Evolutionary conservation across 495 filamentous ascomycete species (phyloP), one percentile per base, ranked within the genome.

Genomic region (Daldinia decipiens): DNA sequence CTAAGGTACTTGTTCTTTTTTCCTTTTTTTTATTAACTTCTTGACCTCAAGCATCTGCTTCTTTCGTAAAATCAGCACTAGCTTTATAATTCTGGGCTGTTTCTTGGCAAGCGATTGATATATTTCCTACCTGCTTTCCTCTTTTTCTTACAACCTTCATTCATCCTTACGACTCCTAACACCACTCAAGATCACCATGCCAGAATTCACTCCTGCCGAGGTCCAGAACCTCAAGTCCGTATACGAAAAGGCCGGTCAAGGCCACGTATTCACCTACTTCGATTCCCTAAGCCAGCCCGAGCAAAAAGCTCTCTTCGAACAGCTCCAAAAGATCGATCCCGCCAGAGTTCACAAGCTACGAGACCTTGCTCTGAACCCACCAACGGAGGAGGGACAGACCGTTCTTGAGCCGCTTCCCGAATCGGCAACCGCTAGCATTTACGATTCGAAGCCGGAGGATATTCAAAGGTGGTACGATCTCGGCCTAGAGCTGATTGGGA

Each of bases 181-280:
- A 47, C 27, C 15, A 43, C 4, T 51, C 17, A 65, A 40, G 17
- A 51, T 52, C 24, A 64, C 29, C 38, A 77, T 77, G 75, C 58
- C 83, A 70, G 88, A 92, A 74, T 95, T 94, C 59, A 88, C 89
- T 6, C 76, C 86, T 34, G 87, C 91, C 70, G 87, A 97, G 75
- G 80, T 96, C 69, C 83, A 93, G 54, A 81, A 88, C 71, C 88
- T 99, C 24, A 87, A 87, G 79, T 81, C 90, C 62, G 92, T 92
- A 75, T 99, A 97, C 81, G 85, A 86, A 50, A 82, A 88, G 47
- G 93, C 92, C 56, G 87, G 85, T 19, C 95, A 99, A 82, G 92
- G 89, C 39, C 95, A 99, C 47, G 93, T 99, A 43, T 93, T 98
- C 77, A 84, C 91, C 19, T 98, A 97, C 81, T 95, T 88, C 82